Evolutionary conservation across 306 rosid species (phyloP), one percentile per base, ranked within the genome.

Genomic region (Trifolium dubium): DNA sequence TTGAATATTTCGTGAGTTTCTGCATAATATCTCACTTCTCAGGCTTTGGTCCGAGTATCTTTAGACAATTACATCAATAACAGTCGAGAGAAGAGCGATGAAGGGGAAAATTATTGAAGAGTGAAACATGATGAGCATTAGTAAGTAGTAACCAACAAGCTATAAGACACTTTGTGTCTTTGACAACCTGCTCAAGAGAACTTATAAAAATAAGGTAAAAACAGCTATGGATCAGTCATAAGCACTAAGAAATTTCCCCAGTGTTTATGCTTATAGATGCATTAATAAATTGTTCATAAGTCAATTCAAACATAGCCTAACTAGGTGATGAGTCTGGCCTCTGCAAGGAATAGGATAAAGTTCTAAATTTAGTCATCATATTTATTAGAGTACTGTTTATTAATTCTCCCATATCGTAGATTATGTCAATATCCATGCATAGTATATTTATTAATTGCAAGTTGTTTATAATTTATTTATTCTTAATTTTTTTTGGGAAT

Each of bases 271-370:
- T 7, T 8, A n/a, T 51, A 51, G 58, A 14, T 47, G 13, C 14
- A 14, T 13, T 47, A 14, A 47, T 14, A 47, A 47, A 13, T 14
- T 47, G 17, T 47, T 47, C 15, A 12, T 44, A 12, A 11, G 12
- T 44, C 50, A 44, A 44, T 44, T 44, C 14, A 54, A 3, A 18
- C 60, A 54, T 6, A 55, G 14, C 62, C 62, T 63, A 35, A 47
- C 74, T 50, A 37, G 78, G 68, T 40, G 31, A 75, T 65, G 81
- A 72, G 69, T 51, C 55, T 44, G 37, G 50, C 63, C n/a, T 50
- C 32, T 13, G 2, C 40, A 31, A 34, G 58, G 55, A 41, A 31
- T 5, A 32, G 30, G 72, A 50, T 67, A 37, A 30, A 9, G 18
- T 32, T 67, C 19, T 58, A 47, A 32, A 55, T 66, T 39, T 54